Percentiles rank a stretch among this genome's conserved stretches.
These are phyloP conservation scores for Trichothecium roseum DNA, from an alignment of 2,329 filamentous ascomycete genomes.

Conservation along the genomic window DNA sequence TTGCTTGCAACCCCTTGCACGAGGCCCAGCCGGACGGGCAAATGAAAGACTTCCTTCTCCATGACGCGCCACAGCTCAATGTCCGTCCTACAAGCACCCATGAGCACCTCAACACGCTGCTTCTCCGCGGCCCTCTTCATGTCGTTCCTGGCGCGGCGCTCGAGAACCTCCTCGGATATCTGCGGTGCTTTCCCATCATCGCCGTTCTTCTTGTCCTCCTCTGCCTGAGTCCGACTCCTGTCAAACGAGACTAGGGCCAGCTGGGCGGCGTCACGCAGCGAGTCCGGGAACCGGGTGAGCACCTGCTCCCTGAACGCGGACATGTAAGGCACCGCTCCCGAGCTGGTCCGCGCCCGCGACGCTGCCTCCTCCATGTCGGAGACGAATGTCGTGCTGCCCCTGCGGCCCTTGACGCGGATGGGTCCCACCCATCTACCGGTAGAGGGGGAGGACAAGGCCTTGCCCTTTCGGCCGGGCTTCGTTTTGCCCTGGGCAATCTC, in stretches of 20 bases:
- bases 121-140: constrained; percentile 34
- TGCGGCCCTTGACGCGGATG: too few relatives aligned
- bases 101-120: constrained; percentile 38
- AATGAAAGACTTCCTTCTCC: constrained; percentile 54
- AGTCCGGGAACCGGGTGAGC: constrained; percentile 25
- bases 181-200: constrained; percentile 16
- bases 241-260: constrained; percentile 26
- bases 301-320: constrained; percentile 23
- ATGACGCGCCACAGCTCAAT: constrained; percentile 56
- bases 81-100: constrained; percentile 49
- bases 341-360: too few relatives aligned
- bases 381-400: constrained; percentile 4
- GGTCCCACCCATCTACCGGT: constrained; percentile 7
- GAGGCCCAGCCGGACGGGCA: constrained; percentile 47
- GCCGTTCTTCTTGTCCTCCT: constrained; percentile 20
- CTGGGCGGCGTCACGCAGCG: constrained; percentile 27
- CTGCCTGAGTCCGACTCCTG: too few relatives aligned
- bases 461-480: constrained; percentile 16
- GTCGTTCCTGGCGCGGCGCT: constrained; percentile 27
- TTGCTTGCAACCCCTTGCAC: constrained; percentile 13
- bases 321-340: too few relatives aligned
- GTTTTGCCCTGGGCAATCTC: constrained; percentile 25
- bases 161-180: constrained; percentile 18
- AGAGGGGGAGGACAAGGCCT: neutral
- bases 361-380: constrained; percentile 25